Base-by-base conservation (phyloP, 2,329 filamentous ascomycete genomes). In the Alternaria hordeiaustralica region DNA sequence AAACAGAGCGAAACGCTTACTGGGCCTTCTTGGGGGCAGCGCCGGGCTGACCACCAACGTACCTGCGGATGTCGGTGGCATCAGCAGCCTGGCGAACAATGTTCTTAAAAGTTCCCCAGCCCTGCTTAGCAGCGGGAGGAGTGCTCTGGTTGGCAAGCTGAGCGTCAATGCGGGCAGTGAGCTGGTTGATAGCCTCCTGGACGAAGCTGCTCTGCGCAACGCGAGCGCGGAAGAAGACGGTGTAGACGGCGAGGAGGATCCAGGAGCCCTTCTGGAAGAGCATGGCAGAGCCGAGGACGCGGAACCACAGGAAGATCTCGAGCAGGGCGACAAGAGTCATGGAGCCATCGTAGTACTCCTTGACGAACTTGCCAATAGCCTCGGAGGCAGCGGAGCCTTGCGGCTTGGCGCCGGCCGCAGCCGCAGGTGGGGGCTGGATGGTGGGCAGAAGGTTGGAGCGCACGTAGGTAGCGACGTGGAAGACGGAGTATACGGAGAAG, bases 391-490 rank as follows among this genome's bases (percentile, higher is more conserved):
- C 89, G 65, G 87, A 86, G 33, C 85, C 84, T 83, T 88, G 83
- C 73, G 76, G 84, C 82, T 79, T 91, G 64, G 86, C 84, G 67
- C 82, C 84, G 43, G 87, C 81, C 44, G 66, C 62, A 36, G 87
- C 82, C 36, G 67, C 75, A 69, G 86, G 84, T 63, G 89, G 87
- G 15, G 94, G 92, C 75, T 91, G 87, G 74, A 99, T 79, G 68
- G 92, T 93, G 65, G 96, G 96, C 74, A 99, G 92, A 70, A 99
- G 84, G 84, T 97, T 97, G 80, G 92, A 92, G 81, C 96, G 94
- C 70, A 92, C 92, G 84, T 99, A 99, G 70, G 96, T 98, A 66
- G 94, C 93, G 72, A 98, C 94, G 84, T 99, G 96, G 90, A 99
- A 99, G 82, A 98, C 83, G 63, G 95, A 98, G 88, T 98, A 99